Base-by-base conservation (phyloP, 805 yeast genomes). In the Barnettozyma siamensis region DNA sequence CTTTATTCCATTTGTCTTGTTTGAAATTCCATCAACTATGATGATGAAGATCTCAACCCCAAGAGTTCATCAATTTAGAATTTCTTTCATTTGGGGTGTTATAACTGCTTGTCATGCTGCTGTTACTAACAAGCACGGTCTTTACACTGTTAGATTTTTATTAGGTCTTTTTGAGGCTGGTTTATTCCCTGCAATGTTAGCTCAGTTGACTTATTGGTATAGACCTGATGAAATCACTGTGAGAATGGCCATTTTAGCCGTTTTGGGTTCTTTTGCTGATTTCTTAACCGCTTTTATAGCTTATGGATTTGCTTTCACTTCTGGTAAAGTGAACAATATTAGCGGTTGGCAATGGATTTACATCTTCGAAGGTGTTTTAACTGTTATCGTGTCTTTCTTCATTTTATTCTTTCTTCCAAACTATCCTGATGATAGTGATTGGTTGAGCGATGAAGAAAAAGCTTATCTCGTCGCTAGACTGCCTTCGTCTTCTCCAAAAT, bases 211-310 rank as follows among this genome's bases (percentile, higher is more conserved):
- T 1, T 51, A 49, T 41, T 57, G 54, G 53, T 52, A 55, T 32
- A 47, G 45, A 34, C 51, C 54, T 18, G 47, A 46, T 24, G 56
- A 55, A 36, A 33, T 54, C 23, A 49, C 51, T 5, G 40, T 47
- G 13, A 50, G 62, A 42, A 49, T 50, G 35, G 55, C 59, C 5
- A 37, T 53, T 31, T 48, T 57, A 38, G 52, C 48, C 32, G 49
- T 47, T 8, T 46, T 49, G 5, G 58, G 59, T 5, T 47, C 52
- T 30, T 37, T 59, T 27, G 46, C 60, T 15, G 51, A 51, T 16
- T 51, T 56, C 13, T 32, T 57, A 10, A 40, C 54, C 9, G 62
- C 58, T 1, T 35, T 55, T 13, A 27, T 57, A 13, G 55, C 60
- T 4, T 53, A 50, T 41, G 55, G 51, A 2, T 35, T 52, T 15